Percentiles rank a stretch among this genome's conserved stretches.
Conservation (phyloP, 768 basidiomycete genomes). For the Leccinum uliginosum region DNA sequence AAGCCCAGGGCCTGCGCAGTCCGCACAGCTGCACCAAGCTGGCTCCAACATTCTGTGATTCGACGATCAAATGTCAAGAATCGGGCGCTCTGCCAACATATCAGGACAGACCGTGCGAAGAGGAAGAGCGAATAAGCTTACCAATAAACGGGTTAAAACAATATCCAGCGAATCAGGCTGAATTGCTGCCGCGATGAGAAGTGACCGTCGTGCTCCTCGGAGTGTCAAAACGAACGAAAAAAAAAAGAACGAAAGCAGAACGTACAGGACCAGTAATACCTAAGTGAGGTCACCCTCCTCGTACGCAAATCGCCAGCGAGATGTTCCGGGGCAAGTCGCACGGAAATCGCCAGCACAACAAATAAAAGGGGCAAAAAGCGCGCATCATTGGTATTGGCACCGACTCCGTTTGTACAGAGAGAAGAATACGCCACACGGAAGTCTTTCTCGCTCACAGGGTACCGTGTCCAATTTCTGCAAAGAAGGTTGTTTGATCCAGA, state of each 20-base stretch:
- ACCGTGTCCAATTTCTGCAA: conserved; percentile 85
- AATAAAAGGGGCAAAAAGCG: conserved; percentile 90
- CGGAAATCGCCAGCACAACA: conserved; percentile 85
- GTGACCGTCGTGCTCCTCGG: conserved; percentile 69
- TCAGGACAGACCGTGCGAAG: conserved; percentile 6
- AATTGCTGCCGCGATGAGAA: conserved; percentile 89
- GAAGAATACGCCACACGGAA: conserved; percentile 72
- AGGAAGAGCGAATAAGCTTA: conserved; percentile 21
- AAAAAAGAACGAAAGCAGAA: conserved; percentile 12
- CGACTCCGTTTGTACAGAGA: conserved; percentile 55
- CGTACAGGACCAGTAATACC: conserved; percentile 96
- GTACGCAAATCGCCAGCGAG: conserved; percentile 77
- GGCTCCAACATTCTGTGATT: conserved; percentile 95
- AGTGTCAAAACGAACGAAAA: conserved; percentile 17
- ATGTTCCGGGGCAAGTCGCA: conserved; percentile 78
- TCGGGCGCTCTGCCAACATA: conserved; percentile 55
- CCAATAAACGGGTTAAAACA: conserved; percentile 85
- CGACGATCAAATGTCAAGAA: conserved; percentile 70
- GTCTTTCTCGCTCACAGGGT: conserved; percentile 82
- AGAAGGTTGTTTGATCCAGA: not conserved
- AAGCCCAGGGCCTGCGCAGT: conserved; percentile 93
- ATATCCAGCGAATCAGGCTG: conserved; percentile 91
- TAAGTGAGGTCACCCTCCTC: conserved; percentile 73
- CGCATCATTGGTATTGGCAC: conserved; percentile 69
- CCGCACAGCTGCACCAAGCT: conserved; percentile 86